Conservation (phyloP, 106 monocot species). For the Alisma plantagoaquatica region DNA sequence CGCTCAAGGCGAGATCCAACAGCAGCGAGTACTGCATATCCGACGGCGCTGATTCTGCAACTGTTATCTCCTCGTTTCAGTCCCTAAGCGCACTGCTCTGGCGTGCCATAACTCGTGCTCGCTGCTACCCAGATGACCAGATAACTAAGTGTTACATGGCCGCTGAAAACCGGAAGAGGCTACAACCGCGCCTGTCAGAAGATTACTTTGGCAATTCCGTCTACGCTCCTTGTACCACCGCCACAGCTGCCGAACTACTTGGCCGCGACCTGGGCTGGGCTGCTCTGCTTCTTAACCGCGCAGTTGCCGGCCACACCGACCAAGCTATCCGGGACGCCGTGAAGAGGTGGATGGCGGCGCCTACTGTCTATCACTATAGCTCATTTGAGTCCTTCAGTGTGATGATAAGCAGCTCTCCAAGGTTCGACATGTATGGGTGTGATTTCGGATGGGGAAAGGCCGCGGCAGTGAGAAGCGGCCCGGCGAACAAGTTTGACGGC, state of each 20-base stretch:
- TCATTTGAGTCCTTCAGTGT: not conserved
- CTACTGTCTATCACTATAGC: conserved; percentile 2
- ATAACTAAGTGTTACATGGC: conserved; percentile 17
- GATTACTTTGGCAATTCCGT: conserved; percentile 47
- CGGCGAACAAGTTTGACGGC: conserved; percentile 5
- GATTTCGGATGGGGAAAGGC: conserved; percentile 6
- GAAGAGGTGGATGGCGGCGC: conserved; percentile 1
- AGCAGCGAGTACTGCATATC: not conserved
- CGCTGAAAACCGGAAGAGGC: conserved; percentile 28
- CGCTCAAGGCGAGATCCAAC: conserved; percentile 36
- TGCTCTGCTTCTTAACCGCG: too few species aligned
- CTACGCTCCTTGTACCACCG: conserved; percentile 8
- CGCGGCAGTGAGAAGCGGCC: conserved; percentile 1
- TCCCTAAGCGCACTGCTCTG: conserved; percentile 32
- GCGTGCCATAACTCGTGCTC: conserved; percentile 23
- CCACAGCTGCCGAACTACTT: conserved; percentile 31
- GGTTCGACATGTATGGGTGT: too few species aligned
- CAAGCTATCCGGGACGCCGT: conserved; percentile 5
- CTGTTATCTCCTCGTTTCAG: conserved; percentile 34
- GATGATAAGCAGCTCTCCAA: conserved; percentile 6
- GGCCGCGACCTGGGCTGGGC: conserved; percentile 34
- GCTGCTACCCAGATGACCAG: conserved; percentile 18
- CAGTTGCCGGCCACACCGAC: conserved; percentile 17
- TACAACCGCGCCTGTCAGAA: too few species aligned
- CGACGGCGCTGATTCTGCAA: too few species aligned